Evolutionary conservation across 305 asterid species (phyloP), one percentile per base, ranked within the genome.

Genomic region (Fraxinus velutina): DNA sequence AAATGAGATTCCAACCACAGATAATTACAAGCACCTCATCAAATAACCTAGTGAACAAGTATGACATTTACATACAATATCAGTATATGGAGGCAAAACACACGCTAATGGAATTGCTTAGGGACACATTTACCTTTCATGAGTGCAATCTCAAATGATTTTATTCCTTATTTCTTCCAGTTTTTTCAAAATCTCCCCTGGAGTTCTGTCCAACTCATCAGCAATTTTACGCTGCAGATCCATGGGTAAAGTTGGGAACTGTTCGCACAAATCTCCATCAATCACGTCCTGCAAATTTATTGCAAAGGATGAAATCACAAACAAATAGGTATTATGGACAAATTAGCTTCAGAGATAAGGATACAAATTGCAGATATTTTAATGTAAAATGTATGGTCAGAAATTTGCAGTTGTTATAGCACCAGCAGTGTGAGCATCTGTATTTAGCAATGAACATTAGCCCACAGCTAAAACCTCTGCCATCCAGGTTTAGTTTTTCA

Each of bases 161-260:
- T 93, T 96, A 82, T 94, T 96, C 86, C 99, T 89, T 29, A 96
- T 92, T 82, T 96, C 99, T 88, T 96, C 99, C 36, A 96, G 89
- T 81, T 96, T 96, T 78, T 94, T 96, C 91, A 96, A 70, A 84
- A 96, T 93, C 89, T 96, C 99, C 68, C 92, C 97, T 0, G 99
- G 99, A 47, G 98, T 93, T 89, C 98, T 91, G 75, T 96, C 99
- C 86, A 96, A 90, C 87, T 96, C 99, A 85, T 96, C 99, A 0
- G 98, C 97, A 42, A 96, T 94, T 87, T 94, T 96, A 62, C 99
- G 94, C 86, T 96, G 99, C 92, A 96, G 78, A 85, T 96, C 99
- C 93, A 96, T 90, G 5, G 97, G 97, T 82, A 94, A 76, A 3
- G 97, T 89, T 34, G 99, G 99, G 76, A 93, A 96, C 81, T 96